A percentile compares a stretch with the other conserved stretches of the same genome.
phyloP scores from a whole-genome alignment of 345 rosid species.

The Mangifera indica region DNA sequence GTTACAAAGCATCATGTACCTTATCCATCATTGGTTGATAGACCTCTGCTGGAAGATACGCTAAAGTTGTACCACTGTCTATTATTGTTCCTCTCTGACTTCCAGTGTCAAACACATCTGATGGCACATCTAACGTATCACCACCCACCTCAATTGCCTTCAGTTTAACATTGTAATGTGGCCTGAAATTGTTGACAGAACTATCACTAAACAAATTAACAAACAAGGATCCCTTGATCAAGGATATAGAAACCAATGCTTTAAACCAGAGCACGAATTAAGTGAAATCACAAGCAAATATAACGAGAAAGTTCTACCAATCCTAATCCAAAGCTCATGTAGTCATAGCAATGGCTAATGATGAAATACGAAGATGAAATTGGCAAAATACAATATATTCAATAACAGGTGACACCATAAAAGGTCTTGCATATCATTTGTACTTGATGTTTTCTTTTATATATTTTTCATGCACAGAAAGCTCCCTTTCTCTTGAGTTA shows the following conservation, averaged over 20 bases:
- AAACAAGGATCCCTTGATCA: conserved; percentile 11
- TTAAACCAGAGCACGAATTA: neutral
- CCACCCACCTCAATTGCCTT: conserved; percentile 70
- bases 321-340: neutral
- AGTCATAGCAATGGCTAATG: neutral
- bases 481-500: neutral
- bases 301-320: neutral
- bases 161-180: conserved; percentile 80
- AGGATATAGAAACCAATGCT: conserved; percentile 11
- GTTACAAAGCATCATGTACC: conserved; percentile 31
- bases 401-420: neutral
- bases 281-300: conserved; percentile 1
- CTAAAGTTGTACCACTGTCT: conserved; percentile 95
- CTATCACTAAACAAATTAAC: conserved; percentile 17
- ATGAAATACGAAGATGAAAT: neutral
- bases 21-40: conserved; percentile 49
- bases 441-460: neutral
- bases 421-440: neutral
- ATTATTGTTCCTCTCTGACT: conserved; percentile 60
- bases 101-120: conserved; percentile 45
- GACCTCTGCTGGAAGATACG: conserved; percentile 64
- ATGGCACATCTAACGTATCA: conserved; percentile 48
- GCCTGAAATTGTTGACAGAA: conserved; percentile 44
- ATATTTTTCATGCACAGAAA: neutral
- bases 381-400: neutral